These are phyloP conservation scores for Magnaporthiopsis poae DNA, from an alignment of 2,329 filamentous ascomycete genomes.

Conservation along the genomic window DNA sequence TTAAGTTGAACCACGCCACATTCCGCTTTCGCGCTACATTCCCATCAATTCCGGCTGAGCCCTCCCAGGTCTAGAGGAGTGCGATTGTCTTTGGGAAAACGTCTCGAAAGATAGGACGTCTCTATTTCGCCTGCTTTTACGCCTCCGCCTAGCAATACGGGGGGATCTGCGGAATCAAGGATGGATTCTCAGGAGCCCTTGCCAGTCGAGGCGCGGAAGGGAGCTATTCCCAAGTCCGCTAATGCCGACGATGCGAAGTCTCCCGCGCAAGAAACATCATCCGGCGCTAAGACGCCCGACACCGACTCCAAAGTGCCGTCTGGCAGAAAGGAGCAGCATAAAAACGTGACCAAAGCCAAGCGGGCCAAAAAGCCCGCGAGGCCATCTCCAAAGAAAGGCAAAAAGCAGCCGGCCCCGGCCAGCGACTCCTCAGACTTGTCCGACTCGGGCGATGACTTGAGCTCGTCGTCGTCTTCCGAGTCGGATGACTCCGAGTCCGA, in stretches of 20 bases:
- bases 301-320: slow-evolving; percentile 15
- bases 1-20: not conserved
- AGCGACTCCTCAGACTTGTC: not conserved
- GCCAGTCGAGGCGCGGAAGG: slow-evolving; percentile 15
- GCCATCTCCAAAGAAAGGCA: not conserved
- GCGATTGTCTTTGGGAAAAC: not conserved
- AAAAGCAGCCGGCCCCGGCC: not conserved
- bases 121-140: not conserved
- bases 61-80: not conserved
- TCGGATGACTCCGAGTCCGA: slow-evolving; percentile 19
- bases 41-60: not conserved
- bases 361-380: slow-evolving; percentile 18
- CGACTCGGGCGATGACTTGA: slow-evolving; percentile 11
- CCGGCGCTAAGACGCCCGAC: slow-evolving; percentile 14
- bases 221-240: slow-evolving; percentile 12
- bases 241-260: slow-evolving; percentile 18
- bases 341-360: slow-evolving; percentile 15
- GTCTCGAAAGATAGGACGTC: not conserved
- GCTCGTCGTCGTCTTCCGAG: slow-evolving; percentile 14
- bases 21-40: not conserved
- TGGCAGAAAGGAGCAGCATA: slow-evolving; percentile 13
- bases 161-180: not conserved
- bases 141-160: not conserved
- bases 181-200: not conserved
- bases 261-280: slow-evolving; percentile 13